Evolutionary conservation across 73 alveolate species (phyloP), one percentile per base, ranked within the genome.

Genomic region (Tetrahymena borealis): DNA sequence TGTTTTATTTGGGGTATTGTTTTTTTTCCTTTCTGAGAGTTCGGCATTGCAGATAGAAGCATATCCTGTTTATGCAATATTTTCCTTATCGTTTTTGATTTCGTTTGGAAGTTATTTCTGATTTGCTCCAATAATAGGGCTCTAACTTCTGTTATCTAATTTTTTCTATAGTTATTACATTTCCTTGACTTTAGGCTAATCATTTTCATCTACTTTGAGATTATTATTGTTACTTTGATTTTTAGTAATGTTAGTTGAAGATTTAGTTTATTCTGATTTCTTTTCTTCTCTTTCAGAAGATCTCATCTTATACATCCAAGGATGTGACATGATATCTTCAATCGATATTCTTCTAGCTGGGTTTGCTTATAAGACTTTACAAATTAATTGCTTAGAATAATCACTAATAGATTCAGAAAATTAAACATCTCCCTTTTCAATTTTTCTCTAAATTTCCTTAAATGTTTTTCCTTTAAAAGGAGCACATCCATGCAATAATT

Each of bases 401-500:
- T 94, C 79, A 32, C 96, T 91, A 20, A 96, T 94, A 40, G 91
- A 33, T 78, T 91, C 95, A 39, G 96, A 93, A 40, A 94, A 94
- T 38, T 78, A 43, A 91, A 95, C 94, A 90, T 93, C 92, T 39
- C 96, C 97, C 93, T 91, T 91, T 91, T 94, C 95, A 28, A 96
- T 96, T 79, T 96, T 96, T 32, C 90, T 93, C 38, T 94, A 90
- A 4, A 96, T 95, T 92, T 96, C 98, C 36, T 95, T 94, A 91
- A 94, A 94, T 78, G 91, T 91, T 90, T 95, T 91, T 7, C 98
- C 98, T 77, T 97, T 95, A 90, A 96, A 96, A 39, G 98, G 98
- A 36, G 98, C 96, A 93, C 93, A 96, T n/a, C 98, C 98, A 92
- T 96, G 98, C 4, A 96, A 78, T 94, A 96, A 94, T 94, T 96